Base-by-base conservation (phyloP, 2,329 filamentous ascomycete species). In the Sarocladium brachiariae region DNA sequence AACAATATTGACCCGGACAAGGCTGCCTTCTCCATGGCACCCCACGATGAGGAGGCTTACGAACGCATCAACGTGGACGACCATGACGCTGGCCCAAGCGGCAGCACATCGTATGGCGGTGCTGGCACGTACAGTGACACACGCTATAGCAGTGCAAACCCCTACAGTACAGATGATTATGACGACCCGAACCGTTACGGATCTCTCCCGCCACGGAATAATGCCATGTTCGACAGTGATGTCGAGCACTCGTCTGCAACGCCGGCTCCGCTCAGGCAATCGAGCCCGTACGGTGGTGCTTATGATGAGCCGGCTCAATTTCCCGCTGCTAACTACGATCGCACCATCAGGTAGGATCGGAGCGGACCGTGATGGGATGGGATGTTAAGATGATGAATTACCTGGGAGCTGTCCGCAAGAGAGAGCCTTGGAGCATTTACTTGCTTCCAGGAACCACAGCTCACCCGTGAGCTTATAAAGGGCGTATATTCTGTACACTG, bases 1-100 rank as follows among this genome's bases (percentile, higher is more conserved):
- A 65, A 64, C 56, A 77, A 79, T 67, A 84, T 84, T 57, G 82
- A 85, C 62, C 82, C 82, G 1, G 81, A 86, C 65, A 84, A 84
- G 70, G 81, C 81, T 24, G 81, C 81, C 53, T 86, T 86, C 67
- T 83, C 80, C 51, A 83, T 81, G 65, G 79, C 78, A 13, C 79
- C 80, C n/a, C 77, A 82, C 60, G 80, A 81, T 58, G 81, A 85
- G 56, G 81, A 84, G 60, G 75, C 78, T 38, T 85, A 85, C 59
- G 78, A 81, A 48, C 78, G 78, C 13, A 74, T 84, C 54, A 74
- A 81, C 63, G 70, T 73, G 66, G 71, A 78, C 52, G 75, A 81
- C 58, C 72, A 80, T 54, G 70, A 77, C 50, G 56, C 55, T 9
- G 50, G 55, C 2, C 55, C 57, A 23, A 54, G 53, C 46, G 54